Conservation (phyloP, 2,329 filamentous ascomycete genomes). For the Phoma sp. region DNA sequence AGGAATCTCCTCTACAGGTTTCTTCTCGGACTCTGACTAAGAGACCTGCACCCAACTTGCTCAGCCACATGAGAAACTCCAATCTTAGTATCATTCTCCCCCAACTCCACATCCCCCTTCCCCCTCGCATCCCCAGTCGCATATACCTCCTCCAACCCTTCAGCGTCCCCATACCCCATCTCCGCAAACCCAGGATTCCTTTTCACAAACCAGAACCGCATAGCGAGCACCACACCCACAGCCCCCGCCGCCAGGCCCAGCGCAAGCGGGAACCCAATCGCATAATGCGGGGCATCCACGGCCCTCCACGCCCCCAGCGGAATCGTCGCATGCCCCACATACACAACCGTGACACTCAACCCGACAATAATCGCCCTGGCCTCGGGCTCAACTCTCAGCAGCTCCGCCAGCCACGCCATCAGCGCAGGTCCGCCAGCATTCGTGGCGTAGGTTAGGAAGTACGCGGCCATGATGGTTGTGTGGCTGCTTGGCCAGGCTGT, state of each 20-base stretch:
- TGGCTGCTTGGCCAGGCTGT: constrained; percentile 12
- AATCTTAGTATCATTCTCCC: background rate
- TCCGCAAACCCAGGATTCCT: background rate
- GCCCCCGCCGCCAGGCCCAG: constrained; percentile 2
- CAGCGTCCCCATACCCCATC: background rate
- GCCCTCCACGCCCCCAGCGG: constrained; percentile 17
- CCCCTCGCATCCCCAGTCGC: background rate
- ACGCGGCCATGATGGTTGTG: constrained; percentile 15
- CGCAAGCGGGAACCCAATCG: constrained; percentile 10
- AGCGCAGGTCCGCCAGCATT: constrained; percentile 12
- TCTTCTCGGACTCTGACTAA: too few relatives aligned
- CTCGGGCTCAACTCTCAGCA: constrained; percentile 18
- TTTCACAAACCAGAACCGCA: constrained; percentile 13
- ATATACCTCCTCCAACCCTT: background rate
- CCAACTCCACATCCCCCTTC: background rate
- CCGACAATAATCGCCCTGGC: constrained; percentile 18
- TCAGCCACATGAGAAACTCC: too few relatives aligned
- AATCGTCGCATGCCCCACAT: constrained; percentile 19
- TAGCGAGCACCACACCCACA: constrained; percentile 1
- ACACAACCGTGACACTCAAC: constrained; percentile 9
- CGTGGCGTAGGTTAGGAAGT: constrained; percentile 19
- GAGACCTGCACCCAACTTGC: too few relatives aligned
- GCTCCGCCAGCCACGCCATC: constrained; percentile 19
- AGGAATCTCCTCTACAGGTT: too few relatives aligned
- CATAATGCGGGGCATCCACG: constrained; percentile 3